A percentile compares a stretch with the other conserved stretches of the same genome.
Conservation (phyloP, 2,329 filamentous ascomycete genomes). For the Pseudocercospora fijiensis region DNA sequence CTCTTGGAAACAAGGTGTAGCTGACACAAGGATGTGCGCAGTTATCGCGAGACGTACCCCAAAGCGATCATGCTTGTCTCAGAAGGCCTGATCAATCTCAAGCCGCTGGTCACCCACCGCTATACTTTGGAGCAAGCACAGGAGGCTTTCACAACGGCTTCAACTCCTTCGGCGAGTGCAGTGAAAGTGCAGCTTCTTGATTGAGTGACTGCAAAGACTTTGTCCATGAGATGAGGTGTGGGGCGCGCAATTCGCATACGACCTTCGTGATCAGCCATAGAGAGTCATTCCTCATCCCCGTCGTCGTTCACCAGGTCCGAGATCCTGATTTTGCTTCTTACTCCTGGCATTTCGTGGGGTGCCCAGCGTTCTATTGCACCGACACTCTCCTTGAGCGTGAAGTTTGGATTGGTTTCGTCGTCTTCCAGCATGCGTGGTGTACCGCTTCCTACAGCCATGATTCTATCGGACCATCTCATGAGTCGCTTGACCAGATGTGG, state of each 20-base stretch:
- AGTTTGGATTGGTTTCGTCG: slow-evolving; percentile 28
- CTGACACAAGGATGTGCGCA: slow-evolving; percentile 5
- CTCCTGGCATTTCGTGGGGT: slow-evolving; percentile 31
- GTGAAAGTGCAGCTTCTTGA: slow-evolving; percentile 40
- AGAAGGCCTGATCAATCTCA: slow-evolving; percentile 42
- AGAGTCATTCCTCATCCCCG: slow-evolving; percentile 19
- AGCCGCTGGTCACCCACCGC: slow-evolving; percentile 43
- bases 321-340: slow-evolving; percentile 35
- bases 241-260: neutral
- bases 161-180: slow-evolving; percentile 38
- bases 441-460: slow-evolving; percentile 37
- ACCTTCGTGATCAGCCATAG: slow-evolving; percentile 9
- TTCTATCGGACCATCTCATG: slow-evolving; percentile 37
- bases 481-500: slow-evolving; percentile 37
- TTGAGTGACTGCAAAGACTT: slow-evolving; percentile 22
- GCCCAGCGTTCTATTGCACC: slow-evolving; percentile 36
- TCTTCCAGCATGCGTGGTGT: slow-evolving; percentile 35
- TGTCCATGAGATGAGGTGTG: neutral
- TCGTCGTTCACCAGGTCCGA: slow-evolving; percentile 33
- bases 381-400: slow-evolving; percentile 33
- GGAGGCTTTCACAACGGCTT: slow-evolving; percentile 41
- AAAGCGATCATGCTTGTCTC: slow-evolving; percentile 45
- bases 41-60: slow-evolving; percentile 43
- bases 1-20: neutral
- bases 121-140: slow-evolving; percentile 41